Conservation (phyloP, 148 eudicot genomes). For the Nepenthes mirabilis region DNA sequence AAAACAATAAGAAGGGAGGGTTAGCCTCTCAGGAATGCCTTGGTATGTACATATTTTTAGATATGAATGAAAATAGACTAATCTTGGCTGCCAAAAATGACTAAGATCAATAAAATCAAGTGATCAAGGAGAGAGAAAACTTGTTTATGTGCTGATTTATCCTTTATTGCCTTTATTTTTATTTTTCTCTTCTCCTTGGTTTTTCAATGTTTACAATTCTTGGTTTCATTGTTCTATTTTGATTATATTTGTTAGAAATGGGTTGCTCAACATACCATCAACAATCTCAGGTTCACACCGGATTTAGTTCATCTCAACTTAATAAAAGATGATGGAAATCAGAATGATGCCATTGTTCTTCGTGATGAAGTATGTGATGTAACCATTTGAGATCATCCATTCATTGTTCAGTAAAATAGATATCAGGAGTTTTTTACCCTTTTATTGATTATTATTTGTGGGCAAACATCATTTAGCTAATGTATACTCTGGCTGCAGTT, state of each 20-base stretch:
- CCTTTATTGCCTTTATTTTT: too few species aligned
- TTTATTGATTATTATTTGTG: background rate
- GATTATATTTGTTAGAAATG: background rate
- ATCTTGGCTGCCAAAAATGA: too few species aligned
- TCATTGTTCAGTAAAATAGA: background rate
- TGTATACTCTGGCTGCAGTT: slow-evolving; percentile 52
- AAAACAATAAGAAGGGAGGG: too few species aligned
- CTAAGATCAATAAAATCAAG: too few species aligned
- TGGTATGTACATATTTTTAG: too few species aligned
- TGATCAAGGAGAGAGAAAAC: too few species aligned
- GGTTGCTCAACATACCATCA: background rate
- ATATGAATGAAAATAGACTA: too few species aligned
- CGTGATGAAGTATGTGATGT: slow-evolving; percentile 73
- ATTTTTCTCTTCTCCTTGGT: background rate
- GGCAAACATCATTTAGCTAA: slow-evolving; percentile 5
- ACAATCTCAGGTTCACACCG: slow-evolving; percentile 39
- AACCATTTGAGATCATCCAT: background rate
- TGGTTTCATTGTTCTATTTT: background rate
- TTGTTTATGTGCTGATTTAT: too few species aligned
- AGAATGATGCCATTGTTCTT: slow-evolving; percentile 75
- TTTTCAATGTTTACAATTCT: background rate
- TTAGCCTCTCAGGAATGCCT: too few species aligned
- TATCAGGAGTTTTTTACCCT: background rate
- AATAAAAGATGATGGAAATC: slow-evolving; percentile 49
- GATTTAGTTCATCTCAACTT: slow-evolving; percentile 40